phyloP scores from a whole-genome alignment of 2,329 filamentous ascomycete species.

The Alternaria sp. region DNA sequence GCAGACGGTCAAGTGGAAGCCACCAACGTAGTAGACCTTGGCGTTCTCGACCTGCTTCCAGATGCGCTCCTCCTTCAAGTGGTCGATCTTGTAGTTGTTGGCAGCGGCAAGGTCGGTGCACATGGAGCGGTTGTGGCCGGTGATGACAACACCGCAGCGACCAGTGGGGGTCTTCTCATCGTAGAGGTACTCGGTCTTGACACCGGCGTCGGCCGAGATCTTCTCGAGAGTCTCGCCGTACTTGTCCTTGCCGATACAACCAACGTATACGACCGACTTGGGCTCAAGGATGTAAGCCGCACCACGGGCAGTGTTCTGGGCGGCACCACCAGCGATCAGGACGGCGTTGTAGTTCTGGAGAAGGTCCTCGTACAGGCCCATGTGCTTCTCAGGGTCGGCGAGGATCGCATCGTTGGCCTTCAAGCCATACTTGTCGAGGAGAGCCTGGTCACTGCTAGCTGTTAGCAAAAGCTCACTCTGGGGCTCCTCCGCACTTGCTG shows the following conservation, averaged over 20 bases:
- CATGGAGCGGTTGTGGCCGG: conserved; percentile 92
- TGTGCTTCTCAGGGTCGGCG: conserved; percentile 83
- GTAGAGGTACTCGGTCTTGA: conserved; percentile 93
- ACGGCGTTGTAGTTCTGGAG: conserved; percentile 91
- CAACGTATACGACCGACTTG: conserved; percentile 91
- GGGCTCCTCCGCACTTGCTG: conserved; percentile 12
- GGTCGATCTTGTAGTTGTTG: conserved; percentile 95
- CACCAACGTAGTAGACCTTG: conserved; percentile 89
- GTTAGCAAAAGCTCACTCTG: conserved; percentile 30
- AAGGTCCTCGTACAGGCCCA: conserved; percentile 89
- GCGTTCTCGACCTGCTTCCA: conserved; percentile 92
- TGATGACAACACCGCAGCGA: conserved; percentile 95
- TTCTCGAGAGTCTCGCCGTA: conserved; percentile 88
- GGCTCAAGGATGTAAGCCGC: conserved; percentile 91
- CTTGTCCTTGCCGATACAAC: conserved; percentile 94
- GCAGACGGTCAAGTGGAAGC: conserved; percentile 97
- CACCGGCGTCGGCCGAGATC: conserved; percentile 84
- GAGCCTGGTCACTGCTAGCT: conserved; percentile 71
- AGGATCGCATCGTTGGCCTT: conserved; percentile 98
- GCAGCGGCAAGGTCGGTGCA: conserved; percentile 94
- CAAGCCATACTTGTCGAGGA: conserved; percentile 90
- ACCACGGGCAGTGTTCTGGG: conserved; percentile 95
- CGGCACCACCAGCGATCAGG: conserved; percentile 92
- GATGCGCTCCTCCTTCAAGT: conserved; percentile 88
- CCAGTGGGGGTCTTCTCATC: conserved; percentile 85